Conservation (phyloP, 441 rosid species). For the Populus hybrid region DNA sequence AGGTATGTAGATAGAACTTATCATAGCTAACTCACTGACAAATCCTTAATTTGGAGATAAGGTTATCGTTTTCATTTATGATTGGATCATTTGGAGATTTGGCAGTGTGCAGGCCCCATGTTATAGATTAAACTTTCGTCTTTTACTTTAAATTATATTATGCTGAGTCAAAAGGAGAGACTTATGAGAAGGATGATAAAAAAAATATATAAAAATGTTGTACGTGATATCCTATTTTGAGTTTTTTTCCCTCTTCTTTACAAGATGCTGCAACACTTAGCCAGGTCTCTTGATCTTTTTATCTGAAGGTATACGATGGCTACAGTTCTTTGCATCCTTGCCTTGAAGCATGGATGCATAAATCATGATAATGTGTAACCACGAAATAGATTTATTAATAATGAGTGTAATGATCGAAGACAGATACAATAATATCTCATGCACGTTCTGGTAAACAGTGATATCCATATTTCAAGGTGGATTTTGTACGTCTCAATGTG, state of each 20-base stretch:
- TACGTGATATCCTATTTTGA: not conserved
- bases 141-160: conserved; percentile 7
- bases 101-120: conserved; percentile 24
- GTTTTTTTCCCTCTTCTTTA: conserved; percentile 2
- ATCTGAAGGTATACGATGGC: conserved; percentile 8
- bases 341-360: conserved; percentile 3
- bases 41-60: conserved; percentile 12
- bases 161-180: conserved; percentile 47
- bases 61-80: conserved; percentile 16
- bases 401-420: not conserved
- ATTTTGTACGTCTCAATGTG: not conserved
- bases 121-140: conserved; percentile 5
- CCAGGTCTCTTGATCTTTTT: not conserved
- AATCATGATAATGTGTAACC: not conserved
- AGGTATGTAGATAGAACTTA: not conserved
- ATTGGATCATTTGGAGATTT: conserved; percentile 20
- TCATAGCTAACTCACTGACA: conserved; percentile 11
- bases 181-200: conserved; percentile 31
- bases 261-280: not conserved
- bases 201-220: conserved; percentile 15
- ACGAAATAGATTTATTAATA: not conserved
- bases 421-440: not conserved
- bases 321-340: not conserved
- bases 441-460: not conserved
- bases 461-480: conserved; percentile 4